Evolutionary conservation across 1,284 basidiomycete genomes (phyloP).

Genomic region (Malassezia japonica): DNA sequence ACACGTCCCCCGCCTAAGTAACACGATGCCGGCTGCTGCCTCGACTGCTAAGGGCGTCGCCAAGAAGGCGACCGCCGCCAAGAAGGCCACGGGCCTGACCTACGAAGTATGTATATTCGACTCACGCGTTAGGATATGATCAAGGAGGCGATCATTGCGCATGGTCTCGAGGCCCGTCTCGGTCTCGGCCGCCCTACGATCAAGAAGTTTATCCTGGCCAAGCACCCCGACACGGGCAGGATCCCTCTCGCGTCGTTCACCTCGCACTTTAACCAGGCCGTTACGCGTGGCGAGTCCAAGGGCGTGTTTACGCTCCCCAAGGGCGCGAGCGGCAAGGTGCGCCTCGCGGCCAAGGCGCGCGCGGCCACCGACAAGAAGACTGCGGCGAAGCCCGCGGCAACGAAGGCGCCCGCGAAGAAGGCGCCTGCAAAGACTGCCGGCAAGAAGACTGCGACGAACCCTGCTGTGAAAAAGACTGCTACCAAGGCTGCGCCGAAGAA

Average conservation of each 20-base stretch:
- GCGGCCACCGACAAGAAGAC: conserved; percentile 43
- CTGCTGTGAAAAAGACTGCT: conserved; percentile 13
- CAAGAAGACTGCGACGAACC: conserved; percentile 23
- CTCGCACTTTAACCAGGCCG: conserved; percentile 70
- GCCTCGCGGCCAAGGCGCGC: conserved; percentile 57
- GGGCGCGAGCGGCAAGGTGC: conserved; percentile 68
- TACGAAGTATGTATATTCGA: conserved; percentile 27
- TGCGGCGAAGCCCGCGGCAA: conserved; percentile 27
- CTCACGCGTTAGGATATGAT: conserved; percentile 31
- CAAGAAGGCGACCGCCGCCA: conserved; percentile 26
- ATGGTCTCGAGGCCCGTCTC: conserved; percentile 66
- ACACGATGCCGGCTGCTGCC: conserved; percentile 7
- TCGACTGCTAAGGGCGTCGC: conserved; percentile 23
- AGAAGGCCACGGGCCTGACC: conserved; percentile 19
- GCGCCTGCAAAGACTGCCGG: conserved; percentile 20
- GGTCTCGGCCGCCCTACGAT: conserved; percentile 84
- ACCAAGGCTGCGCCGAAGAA: conserved; percentile 21
- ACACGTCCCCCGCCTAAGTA: no score
- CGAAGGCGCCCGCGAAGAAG: conserved; percentile 30
- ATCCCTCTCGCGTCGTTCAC: conserved; percentile 57
- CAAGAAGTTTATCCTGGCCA: conserved; percentile 63
- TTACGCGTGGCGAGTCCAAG: conserved; percentile 68
- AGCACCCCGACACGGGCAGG: conserved; percentile 30
- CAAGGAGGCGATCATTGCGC: conserved; percentile 65
- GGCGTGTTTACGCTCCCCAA: conserved; percentile 74